A percentile compares a stretch with the other conserved stretches of the same genome.
Evolutionary conservation across 192 early-diverging fungal species (phyloP).

Genomic region (Polychytrium aggregatum): DNA sequence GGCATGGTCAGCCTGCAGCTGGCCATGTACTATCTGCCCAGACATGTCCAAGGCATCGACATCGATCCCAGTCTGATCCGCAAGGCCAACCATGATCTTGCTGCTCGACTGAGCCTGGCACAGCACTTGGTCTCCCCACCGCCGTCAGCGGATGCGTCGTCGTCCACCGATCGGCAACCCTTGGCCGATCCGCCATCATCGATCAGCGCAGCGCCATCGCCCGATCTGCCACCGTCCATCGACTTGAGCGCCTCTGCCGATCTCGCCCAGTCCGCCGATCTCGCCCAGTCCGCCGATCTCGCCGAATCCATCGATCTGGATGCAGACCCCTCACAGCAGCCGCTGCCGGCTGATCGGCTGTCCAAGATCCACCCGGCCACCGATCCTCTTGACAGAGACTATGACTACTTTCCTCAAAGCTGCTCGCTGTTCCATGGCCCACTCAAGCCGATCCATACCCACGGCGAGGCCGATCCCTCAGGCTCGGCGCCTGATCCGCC

Average conservation of each 20-base stretch:
- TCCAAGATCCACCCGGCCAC: slow-evolving; percentile 2
- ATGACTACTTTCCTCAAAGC: slow-evolving; percentile 44
- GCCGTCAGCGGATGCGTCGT: slow-evolving; percentile 11
- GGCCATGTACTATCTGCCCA: slow-evolving; percentile 42
- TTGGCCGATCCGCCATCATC: neutral
- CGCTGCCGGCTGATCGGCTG: neutral
- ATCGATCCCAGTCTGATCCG: slow-evolving; percentile 54
- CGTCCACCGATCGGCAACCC: neutral
- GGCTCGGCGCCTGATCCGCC: slow-evolving; percentile 6
- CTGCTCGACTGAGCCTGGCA: too few relatives aligned
- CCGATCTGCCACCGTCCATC: neutral
- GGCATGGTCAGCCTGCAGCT: slow-evolving; percentile 40
- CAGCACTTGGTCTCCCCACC: too few relatives aligned
- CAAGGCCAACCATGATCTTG: slow-evolving; percentile 51
- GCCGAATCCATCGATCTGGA: too few relatives aligned
- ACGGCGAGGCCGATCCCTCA: slow-evolving; percentile 5
- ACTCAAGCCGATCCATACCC: neutral
- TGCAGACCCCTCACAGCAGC: too few relatives aligned
- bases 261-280: neutral
- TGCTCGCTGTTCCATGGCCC: slow-evolving; percentile 26
- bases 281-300: neutral
- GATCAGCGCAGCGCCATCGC: neutral
- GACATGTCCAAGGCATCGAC: slow-evolving; percentile 56
- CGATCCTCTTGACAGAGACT: neutral
- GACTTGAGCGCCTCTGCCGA: neutral